Base-by-base conservation (phyloP, 2,329 filamentous ascomycete species). In the Geosmithia flava region DNA sequence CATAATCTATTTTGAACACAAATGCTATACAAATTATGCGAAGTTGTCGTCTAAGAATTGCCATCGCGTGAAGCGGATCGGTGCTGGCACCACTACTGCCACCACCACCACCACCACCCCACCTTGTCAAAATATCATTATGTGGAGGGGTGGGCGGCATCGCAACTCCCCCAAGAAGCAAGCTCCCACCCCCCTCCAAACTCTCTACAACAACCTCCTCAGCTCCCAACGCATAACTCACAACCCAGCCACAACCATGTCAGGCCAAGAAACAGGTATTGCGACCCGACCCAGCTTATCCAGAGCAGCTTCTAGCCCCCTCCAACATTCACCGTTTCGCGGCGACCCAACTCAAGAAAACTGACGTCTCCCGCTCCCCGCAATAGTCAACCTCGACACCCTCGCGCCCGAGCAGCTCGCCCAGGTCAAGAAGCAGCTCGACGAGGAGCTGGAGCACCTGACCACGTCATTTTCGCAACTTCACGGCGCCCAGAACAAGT, bases 361-460 rank as follows among this genome's bases (percentile, higher is more conserved):
- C 7, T 27, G 4, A 20, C 39, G n/a, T 29, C 40, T 13, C 40
- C 42, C 17, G 7, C 23, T 19, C 30, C 13, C 23, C 23, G 23
- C 27, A 17, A 11, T 55, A 79, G 76, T 80, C 55, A 76, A 75
- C 55, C 71, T 98, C 58, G 80, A 83, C 58, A 81, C 78, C 52
- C 83, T 98, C 59, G 85, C 84, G 57, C 75, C 83, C 23, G 86
- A 87, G 55, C 91, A 96, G 68, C 85, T 98, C 55, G 83, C 81
- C 56, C 81, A 88, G 58, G 83, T 98, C 56, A 96, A 98, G 74
- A 89, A 93, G 66, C 91, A 96, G 65, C 83, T 98, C 55, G 91
- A 95, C 65, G 84, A 93, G 59, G 93, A 98, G 68, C 83, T 98
- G 54, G 88, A 95, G 63, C 91, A 97, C 70, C 80, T 98, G 55